Base-by-base conservation (phyloP, 2,329 filamentous ascomycete genomes). In the Sphaerulina musiva region DNA sequence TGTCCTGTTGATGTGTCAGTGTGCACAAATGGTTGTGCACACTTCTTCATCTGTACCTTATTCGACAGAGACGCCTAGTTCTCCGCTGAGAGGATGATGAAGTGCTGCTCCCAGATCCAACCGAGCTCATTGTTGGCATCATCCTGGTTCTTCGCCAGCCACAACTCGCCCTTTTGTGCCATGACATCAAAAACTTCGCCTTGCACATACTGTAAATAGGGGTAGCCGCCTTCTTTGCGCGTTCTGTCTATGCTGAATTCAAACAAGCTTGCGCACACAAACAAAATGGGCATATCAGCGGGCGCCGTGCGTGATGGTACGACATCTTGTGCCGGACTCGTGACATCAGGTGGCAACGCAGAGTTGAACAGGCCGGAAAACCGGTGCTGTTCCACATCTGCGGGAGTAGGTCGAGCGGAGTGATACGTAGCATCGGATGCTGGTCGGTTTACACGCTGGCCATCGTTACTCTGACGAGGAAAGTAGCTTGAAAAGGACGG, bases 91-190 rank as follows among this genome's bases (percentile, higher is more conserved):
- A 69, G 56, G 40, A 69, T 62, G 53, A 69, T 69, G 77, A 98
- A 98, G 74, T 98, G 93, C 72, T 96, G 96, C 66, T 91, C 95
- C 93, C 93, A 98, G 66, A 98, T 95, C 93, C 93, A 98, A 48
- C 93, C 93, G 34, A 97, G 84, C 60, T 84, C 80, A 60, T 86
- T 81, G 9, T 76, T 78, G 1, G 83, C 76, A 70, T 98, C 93
- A 67, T 98, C 93, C 73, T 98, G 93, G 69, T 98, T 98, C 71
- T 89, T 89, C 50, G 93, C 93, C 54, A 98, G 82, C 93, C 93
- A 98, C 46, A 97, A 80, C 75, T 98, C 93, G 59, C 93, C 93
- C 70, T 96, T 96, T 72, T 96, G 91, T 31, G 86, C 93, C 67
- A 98, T 89, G 50, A 98, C 77, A 64, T 78, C 74, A 63, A 78